Evolutionary conservation across 2,329 filamentous ascomycete genomes (phyloP), one percentile per base, ranked within the genome.

Genomic region (Microthyrium microscopicum): DNA sequence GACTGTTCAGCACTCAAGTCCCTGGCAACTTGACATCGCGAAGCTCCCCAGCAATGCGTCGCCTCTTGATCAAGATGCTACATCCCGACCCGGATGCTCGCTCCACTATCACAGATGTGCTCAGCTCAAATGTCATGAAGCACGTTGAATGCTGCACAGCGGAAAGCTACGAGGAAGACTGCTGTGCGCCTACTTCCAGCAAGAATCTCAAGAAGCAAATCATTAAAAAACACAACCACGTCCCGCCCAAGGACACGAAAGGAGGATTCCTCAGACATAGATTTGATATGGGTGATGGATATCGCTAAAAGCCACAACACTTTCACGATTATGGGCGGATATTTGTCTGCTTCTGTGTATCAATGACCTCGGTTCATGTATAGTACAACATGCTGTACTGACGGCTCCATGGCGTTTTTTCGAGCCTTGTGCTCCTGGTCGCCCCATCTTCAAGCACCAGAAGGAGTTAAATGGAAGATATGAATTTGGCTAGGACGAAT

Each of bases 61-160:
- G 75, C 8, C 58, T 91, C 4, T 56, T 92, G 8, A 58, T 89
- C 32, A 73, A 70, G 49, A 91, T 93, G 83, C 64, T 92, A 20
- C 74, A 92, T 51, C 82, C 83, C 0, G 61, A 84, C 42, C 81
- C 84, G 0, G 53, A 58, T 5, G 72, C 72, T 49, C 77, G 84
- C 26, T 72, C 77, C 43, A 69, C 64, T 19, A 79, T 89, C 32
- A 56, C 65, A 5, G 70, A 81, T 2, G 72, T 81, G 1, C 57
- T 83, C 34, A 71, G 66, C 40, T 71, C 79, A 44, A 63, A 74
- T n/a, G 83, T 73, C 66, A 59, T 89, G 45, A 77, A 70, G 57
- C 68, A 65, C 33, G 69, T 84, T 26, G 78, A 85, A 44, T 89
- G 82, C 56, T 91, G 82, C 51, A 75, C 81, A 44, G 56, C 73